Evolutionary conservation across 192 early-diverging fungal species (phyloP).

Genomic region (Backusella mclennaniae): DNA sequence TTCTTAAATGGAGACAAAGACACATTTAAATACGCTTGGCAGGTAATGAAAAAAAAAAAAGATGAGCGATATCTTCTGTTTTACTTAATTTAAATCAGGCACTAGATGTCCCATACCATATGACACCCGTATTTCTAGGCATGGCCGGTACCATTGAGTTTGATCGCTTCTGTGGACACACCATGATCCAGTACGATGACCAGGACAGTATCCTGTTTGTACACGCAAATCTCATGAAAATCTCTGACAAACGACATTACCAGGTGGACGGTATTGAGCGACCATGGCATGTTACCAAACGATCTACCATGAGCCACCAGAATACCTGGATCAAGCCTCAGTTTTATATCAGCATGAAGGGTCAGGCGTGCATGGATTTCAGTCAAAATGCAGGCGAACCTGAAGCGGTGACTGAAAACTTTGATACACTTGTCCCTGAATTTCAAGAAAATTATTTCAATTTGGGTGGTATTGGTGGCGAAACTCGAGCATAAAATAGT

Average conservation of each 20-base stretch:
- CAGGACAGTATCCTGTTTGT: constrained; percentile 19
- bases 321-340: constrained; percentile 26
- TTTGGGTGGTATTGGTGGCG: constrained; percentile 30
- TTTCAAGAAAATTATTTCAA: constrained; percentile 30
- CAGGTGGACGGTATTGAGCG: not conserved
- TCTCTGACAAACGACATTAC: constrained; percentile 20
- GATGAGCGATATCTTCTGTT: not conserved
- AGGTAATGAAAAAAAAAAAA: constrained; percentile 8
- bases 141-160: constrained; percentile 27
- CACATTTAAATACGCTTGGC: constrained; percentile 34
- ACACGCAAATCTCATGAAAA: constrained; percentile 33
- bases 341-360: constrained; percentile 19
- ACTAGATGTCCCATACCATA: constrained; percentile 21
- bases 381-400: constrained; percentile 20
- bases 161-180: constrained; percentile 29
- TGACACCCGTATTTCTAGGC: constrained; percentile 22
- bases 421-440: constrained; percentile 18
- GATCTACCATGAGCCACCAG: constrained; percentile 15
- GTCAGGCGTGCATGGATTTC: constrained; percentile 30
- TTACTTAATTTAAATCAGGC: constrained; percentile 10
- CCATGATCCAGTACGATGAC: constrained; percentile 26
- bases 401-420: not conserved
- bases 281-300: constrained; percentile 23
- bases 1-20: constrained; percentile 40
- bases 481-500: not conserved